Evolutionary conservation across 805 yeast genomes (phyloP).

Genomic region (Ogataea thermomethanolica): DNA sequence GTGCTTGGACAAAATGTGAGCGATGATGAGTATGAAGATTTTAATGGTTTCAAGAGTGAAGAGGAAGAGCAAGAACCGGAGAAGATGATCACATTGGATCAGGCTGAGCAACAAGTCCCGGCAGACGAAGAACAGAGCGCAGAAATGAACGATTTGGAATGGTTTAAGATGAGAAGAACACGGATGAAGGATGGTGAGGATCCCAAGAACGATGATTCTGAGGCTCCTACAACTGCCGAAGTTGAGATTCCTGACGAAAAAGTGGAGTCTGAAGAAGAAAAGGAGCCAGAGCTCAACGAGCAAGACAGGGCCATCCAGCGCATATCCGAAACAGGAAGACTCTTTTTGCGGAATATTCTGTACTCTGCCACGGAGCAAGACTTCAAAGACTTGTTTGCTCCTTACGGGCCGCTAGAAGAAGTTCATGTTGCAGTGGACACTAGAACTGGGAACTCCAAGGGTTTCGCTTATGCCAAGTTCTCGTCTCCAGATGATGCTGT

Average conservation of each 20-base stretch:
- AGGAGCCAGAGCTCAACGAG: slow-evolving; percentile 30
- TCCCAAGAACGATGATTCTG: background rate
- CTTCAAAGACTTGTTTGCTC: slow-evolving; percentile 57
- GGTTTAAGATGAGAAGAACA: slow-evolving; percentile 75
- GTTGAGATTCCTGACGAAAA: slow-evolving; percentile 11
- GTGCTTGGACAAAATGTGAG: slow-evolving; percentile 39
- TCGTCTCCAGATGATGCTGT: slow-evolving; percentile 68
- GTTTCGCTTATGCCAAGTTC: slow-evolving; percentile 84
- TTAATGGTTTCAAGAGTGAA: slow-evolving; percentile 40
- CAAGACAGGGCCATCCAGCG: slow-evolving; percentile 49
- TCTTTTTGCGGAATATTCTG: slow-evolving; percentile 82
- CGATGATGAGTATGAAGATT: slow-evolving; percentile 53
- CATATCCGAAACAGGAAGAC: slow-evolving; percentile 68
- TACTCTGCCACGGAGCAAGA: slow-evolving; percentile 81
- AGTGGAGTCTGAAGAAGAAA: slow-evolving; percentile 7
- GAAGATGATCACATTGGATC: slow-evolving; percentile 39
- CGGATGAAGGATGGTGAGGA: slow-evolving; percentile 55
- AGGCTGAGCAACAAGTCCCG: background rate
- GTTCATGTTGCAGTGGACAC: slow-evolving; percentile 92
- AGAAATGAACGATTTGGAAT: slow-evolving; percentile 69
- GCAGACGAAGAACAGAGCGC: slow-evolving; percentile 21
- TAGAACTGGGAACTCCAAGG: slow-evolving; percentile 86
- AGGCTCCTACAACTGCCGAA: slow-evolving; percentile 1
- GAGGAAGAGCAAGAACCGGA: slow-evolving; percentile 54
- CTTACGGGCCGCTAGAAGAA: slow-evolving; percentile 75